These are phyloP conservation scores for Omphalotus olearius DNA, from an alignment of 1,284 basidiomycete species.

Conservation along the genomic window DNA sequence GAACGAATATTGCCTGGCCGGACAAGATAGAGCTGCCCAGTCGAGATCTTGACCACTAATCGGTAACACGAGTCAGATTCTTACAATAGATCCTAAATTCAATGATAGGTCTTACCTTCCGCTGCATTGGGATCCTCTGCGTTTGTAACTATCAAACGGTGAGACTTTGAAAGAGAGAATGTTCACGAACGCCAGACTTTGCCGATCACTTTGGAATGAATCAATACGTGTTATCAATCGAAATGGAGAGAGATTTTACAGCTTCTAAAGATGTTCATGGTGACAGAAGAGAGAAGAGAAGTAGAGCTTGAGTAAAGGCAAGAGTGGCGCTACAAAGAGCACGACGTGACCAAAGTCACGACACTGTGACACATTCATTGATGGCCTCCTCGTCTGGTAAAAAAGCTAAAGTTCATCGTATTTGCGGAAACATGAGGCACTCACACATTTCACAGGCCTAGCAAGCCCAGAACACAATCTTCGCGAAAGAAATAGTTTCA, in stretches of 20 bases:
- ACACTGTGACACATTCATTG: constrained; percentile 5
- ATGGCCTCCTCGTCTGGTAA: not conserved
- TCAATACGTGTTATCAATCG: constrained; percentile 16
- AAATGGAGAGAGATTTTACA: constrained; percentile 46
- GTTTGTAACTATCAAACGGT: constrained; percentile 19
- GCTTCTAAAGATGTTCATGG: constrained; percentile 64
- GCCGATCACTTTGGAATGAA: constrained; percentile 64
- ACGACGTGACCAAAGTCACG: constrained; percentile 28
- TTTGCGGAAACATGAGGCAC: no score
- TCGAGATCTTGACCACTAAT: constrained; percentile 84
- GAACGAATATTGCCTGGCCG: constrained; percentile 89
- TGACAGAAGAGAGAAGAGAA: constrained; percentile 13
- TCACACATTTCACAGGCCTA: no score
- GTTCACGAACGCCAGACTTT: constrained; percentile 88
- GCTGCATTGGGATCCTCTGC: constrained; percentile 82
- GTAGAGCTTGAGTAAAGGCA: constrained; percentile 17
- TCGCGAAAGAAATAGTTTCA: not conserved
- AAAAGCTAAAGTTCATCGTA: no score
- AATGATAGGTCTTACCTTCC: constrained; percentile 39
- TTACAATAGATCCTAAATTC: not conserved
- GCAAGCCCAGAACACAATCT: not conserved
- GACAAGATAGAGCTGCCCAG: constrained; percentile 89
- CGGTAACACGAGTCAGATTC: not conserved
- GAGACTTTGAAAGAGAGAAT: constrained; percentile 13
- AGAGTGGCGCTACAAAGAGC: constrained; percentile 13